phyloP scores from a whole-genome alignment of 108 stramenopile species.

The Skeletonema potamos region DNA sequence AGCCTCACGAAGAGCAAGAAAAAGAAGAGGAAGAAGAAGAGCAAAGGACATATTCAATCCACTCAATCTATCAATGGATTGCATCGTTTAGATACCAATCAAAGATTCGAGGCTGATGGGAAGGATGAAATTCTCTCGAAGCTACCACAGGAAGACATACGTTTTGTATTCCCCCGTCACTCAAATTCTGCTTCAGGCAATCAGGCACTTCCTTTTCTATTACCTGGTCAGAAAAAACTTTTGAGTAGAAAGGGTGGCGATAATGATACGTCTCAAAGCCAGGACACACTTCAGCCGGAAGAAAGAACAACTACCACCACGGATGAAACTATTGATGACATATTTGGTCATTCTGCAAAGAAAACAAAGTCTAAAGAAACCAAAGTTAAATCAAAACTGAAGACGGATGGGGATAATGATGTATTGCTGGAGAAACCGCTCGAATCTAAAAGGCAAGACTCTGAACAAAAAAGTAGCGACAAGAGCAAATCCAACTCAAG shows the following conservation, averaged over 20 bases:
- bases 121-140: background rate
- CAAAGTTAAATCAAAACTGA: background rate
- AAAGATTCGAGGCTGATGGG: background rate
- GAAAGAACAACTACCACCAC: background rate
- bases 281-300: background rate
- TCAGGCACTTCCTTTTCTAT: conserved; percentile 14
- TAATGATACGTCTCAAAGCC: background rate
- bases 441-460: background rate
- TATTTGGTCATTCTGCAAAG: background rate
- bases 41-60: background rate
- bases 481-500: conserved; percentile 1
- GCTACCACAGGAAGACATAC: conserved; percentile 16
- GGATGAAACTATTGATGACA: conserved; percentile 42
- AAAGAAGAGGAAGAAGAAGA: conserved; percentile 18
- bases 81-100: background rate
- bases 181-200: conserved; percentile 5
- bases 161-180: conserved; percentile 26
- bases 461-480: background rate
- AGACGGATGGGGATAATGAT: background rate
- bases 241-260: background rate
- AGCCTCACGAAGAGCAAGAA: conserved; percentile 28
- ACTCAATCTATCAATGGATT: background rate
- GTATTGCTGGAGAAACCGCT: background rate
- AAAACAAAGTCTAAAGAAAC: background rate
- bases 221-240: conserved; percentile 4